Conservation (phyloP, 805 yeast genomes). For the Saturnispora galanensis region DNA sequence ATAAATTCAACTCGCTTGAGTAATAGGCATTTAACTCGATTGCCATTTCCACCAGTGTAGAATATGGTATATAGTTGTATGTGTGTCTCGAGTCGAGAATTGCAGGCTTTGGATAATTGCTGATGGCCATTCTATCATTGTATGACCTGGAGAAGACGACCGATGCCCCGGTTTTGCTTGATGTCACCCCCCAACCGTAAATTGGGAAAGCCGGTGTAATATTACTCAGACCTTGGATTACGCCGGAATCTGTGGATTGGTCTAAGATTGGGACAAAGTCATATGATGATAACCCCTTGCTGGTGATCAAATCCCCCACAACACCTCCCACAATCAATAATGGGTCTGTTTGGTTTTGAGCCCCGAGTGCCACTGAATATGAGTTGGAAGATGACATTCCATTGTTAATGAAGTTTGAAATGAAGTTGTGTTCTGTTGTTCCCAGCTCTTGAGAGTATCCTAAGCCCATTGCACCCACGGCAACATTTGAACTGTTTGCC, state of each 20-base stretch:
- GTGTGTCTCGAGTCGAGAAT: conserved; percentile 47
- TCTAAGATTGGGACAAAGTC: conserved; percentile 37
- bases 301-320: conserved; percentile 35
- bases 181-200: conserved; percentile 34
- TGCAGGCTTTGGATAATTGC: conserved; percentile 38
- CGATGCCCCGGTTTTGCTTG: conserved; percentile 20
- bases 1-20: conserved; percentile 33
- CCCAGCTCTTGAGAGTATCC: conserved; percentile 19
- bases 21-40: conserved; percentile 62
- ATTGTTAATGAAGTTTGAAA: conserved; percentile 25
- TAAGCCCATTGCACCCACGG: conserved; percentile 38
- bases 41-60: conserved; percentile 50
- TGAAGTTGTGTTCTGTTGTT: conserved; percentile 22
- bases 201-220: conserved; percentile 36
- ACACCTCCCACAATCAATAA: conserved; percentile 50
- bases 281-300: conserved; percentile 36
- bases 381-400: conserved; percentile 30
- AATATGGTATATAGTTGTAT: conserved; percentile 44
- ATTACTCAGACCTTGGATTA: conserved; percentile 13
- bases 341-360: conserved; percentile 23
- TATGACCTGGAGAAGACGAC: conserved; percentile 24
- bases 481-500: conserved; percentile 29
- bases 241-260: conserved; percentile 8
- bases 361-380: conserved; percentile 34
- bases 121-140: conserved; percentile 31